These are phyloP conservation scores for Pseudofabraea citricarpa DNA, from an alignment of 2,329 filamentous ascomycete genomes.

Conservation along the genomic window DNA sequence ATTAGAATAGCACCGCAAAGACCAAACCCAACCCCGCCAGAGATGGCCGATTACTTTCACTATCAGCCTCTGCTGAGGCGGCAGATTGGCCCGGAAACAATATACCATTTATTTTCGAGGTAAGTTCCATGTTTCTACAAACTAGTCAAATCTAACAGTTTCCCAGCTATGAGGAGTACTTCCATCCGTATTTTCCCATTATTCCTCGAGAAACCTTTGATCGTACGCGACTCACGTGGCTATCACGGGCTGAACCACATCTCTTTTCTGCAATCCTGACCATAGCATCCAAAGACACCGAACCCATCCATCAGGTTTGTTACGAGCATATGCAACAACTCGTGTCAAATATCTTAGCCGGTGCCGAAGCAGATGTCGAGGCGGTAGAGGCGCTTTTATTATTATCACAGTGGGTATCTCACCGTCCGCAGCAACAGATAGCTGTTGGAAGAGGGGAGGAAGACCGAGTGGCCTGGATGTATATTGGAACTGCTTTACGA, in stretches of 20 bases:
- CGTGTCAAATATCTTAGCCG: conserved; percentile 62
- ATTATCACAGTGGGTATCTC: conserved; percentile 62
- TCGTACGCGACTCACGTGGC: conserved; percentile 48
- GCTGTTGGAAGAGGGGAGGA: conserved; percentile 65
- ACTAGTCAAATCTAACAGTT: not conserved
- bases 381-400: conserved; percentile 66
- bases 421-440: conserved; percentile 22
- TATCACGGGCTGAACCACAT: conserved; percentile 56
- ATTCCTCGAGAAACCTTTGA: conserved; percentile 46
- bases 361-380: conserved; percentile 62
- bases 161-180: conserved; percentile 31
- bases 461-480: conserved; percentile 73
- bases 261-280: conserved; percentile 66
- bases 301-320: conserved; percentile 59
- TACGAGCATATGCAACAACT: conserved; percentile 66
- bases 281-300: conserved; percentile 66
- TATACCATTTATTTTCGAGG: conserved; percentile 23
- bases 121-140: conserved; percentile 6
- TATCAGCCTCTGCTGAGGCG: conserved; percentile 24
- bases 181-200: conserved; percentile 67
- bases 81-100: conserved; percentile 19
- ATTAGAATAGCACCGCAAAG: conserved; percentile 8
- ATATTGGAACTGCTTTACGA: conserved; percentile 64
- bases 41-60: conserved; percentile 17
- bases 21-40: conserved; percentile 6